These are phyloP conservation scores for Nakazawaea ambrosiae DNA, from an alignment of 805 yeast genomes.

Conservation along the genomic window DNA sequence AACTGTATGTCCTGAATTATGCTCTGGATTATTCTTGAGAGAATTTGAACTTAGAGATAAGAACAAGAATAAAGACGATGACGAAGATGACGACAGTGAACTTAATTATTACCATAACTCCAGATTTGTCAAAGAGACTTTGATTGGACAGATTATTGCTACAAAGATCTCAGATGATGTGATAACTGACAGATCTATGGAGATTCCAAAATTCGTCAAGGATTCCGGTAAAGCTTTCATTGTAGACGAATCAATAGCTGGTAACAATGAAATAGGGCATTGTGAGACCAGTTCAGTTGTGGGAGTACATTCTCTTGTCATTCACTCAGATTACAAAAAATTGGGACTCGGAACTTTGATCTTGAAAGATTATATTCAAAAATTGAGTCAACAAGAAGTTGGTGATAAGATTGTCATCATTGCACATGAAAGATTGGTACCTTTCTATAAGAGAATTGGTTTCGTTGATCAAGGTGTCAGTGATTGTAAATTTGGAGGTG, in stretches of 20 bases:
- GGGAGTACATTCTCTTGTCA: constrained; percentile 78
- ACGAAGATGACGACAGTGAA: constrained; percentile 15
- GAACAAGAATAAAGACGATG: constrained; percentile 28
- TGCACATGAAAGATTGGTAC: constrained; percentile 60
- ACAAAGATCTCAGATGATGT: constrained; percentile 53
- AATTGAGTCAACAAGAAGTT: constrained; percentile 78
- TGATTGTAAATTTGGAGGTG: constrained; percentile 49
- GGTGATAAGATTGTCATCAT: constrained; percentile 73
- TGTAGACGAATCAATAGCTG: constrained; percentile 14
- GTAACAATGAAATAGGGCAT: constrained; percentile 44
- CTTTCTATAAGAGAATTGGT: constrained; percentile 79
- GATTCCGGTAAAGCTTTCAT: constrained; percentile 3
- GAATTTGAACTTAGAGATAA: constrained; percentile 41
- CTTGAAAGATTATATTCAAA: constrained; percentile 85
- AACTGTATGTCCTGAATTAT: constrained; percentile 79
- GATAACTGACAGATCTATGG: constrained; percentile 57
- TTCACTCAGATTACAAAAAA: constrained; percentile 73
- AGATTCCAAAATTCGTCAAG: constrained; percentile 36
- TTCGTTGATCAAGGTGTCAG: constrained; percentile 67
- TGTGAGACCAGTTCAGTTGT: constrained; percentile 65
- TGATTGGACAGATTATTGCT: constrained; percentile 77
- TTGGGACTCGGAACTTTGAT: constrained; percentile 77
- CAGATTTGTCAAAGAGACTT: constrained; percentile 48
- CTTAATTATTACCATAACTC: constrained; percentile 24
- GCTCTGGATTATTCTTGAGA: constrained; percentile 81